phyloP scores from a whole-genome alignment of 179 eudicot species.

The Camellia oleifera region DNA sequence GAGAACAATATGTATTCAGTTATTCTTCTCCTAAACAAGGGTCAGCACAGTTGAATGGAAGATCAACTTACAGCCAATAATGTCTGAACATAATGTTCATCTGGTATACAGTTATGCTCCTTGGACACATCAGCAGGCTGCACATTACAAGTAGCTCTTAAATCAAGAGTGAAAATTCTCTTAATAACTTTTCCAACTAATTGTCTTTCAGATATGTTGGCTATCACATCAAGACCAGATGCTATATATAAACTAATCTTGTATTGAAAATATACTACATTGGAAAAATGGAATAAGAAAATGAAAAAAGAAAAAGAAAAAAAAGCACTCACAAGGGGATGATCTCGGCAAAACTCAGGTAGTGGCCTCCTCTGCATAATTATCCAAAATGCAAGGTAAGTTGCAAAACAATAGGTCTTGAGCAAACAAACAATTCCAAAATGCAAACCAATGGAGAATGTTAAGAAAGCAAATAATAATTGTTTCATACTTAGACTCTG shows the following conservation, averaged over 20 bases:
- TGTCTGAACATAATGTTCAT: slow-evolving; percentile 90
- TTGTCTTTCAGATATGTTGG: not conserved
- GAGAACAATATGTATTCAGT: not conserved
- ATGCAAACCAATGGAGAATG: not conserved
- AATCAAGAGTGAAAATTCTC: not conserved
- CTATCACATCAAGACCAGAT: not conserved
- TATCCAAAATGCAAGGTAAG: slow-evolving; percentile 4
- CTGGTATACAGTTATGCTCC: slow-evolving; percentile 97
- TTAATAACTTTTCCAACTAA: not conserved
- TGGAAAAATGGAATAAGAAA: not conserved
- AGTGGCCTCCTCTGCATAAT: slow-evolving; percentile 68
- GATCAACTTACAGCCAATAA: slow-evolving; percentile 73
- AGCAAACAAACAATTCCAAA: not conserved
- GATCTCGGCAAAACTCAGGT: slow-evolving; percentile 94
- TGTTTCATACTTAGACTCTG: too few species aligned
- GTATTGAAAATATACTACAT: not conserved
- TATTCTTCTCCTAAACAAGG: not conserved
- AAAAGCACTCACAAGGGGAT: slow-evolving; percentile 55
- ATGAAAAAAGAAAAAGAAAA: not conserved
- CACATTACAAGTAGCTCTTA: slow-evolving; percentile 22
- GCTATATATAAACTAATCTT: not conserved
- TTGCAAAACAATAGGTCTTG: not conserved
- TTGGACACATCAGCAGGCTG: slow-evolving; percentile 74
- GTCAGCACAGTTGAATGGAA: slow-evolving; percentile 13
- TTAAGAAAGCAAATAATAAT: not conserved